phyloP scores from a whole-genome alignment of 164 flowering plant species.

The Chimonanthus salicifolius region DNA sequence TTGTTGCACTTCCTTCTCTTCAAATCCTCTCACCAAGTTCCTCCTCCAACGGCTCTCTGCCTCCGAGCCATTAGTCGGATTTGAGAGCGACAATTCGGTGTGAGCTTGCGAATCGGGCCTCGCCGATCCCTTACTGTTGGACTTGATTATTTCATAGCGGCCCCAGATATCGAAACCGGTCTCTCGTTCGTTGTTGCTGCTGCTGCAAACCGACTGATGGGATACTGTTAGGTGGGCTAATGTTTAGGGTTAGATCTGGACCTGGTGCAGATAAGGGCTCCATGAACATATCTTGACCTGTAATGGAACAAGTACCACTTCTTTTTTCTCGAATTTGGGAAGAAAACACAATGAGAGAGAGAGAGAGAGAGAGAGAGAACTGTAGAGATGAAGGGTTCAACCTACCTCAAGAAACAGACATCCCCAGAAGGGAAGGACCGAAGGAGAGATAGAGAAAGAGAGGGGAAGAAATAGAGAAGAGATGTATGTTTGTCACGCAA shows the following conservation, averaged over 20 bases:
- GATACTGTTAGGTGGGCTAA: conserved; percentile 46
- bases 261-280: conserved; percentile 31
- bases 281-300: conserved; percentile 32
- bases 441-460: no score
- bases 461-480: not conserved
- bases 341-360: not conserved
- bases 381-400: not conserved
- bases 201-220: not conserved
- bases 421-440: not conserved
- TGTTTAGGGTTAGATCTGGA: conserved; percentile 62
- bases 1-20: conserved; percentile 5
- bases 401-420: not conserved
- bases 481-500: not conserved
- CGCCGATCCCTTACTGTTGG: conserved; percentile 12
- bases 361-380: conserved; percentile 4
- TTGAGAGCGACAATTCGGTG: conserved; percentile 46
- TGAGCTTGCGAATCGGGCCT: conserved; percentile 20
- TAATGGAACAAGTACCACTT: not conserved
- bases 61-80: conserved; percentile 10
- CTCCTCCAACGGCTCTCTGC: conserved; percentile 18
- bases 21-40: conserved; percentile 4
- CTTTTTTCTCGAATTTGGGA: not conserved
- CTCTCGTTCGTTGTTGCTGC: conserved; percentile 12
- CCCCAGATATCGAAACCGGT: conserved; percentile 17
- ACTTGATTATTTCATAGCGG: conserved; percentile 11